phyloP scores from a whole-genome alignment of 2,329 filamentous ascomycete species.

The Achaetomium macrosporum region DNA sequence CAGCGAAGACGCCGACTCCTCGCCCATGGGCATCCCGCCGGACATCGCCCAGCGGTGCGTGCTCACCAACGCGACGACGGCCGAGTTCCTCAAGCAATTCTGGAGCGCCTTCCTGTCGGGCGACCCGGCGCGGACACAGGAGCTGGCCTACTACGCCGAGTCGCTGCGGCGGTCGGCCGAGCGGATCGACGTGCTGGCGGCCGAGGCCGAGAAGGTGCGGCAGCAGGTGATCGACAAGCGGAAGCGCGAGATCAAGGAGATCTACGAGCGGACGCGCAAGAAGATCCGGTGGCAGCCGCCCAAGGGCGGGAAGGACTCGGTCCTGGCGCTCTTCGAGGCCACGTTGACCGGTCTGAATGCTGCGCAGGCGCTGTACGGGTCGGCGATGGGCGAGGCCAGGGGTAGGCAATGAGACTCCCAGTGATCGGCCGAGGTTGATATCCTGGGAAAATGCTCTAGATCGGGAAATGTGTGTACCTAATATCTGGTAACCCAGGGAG shows the following conservation, averaged over 20 bases:
- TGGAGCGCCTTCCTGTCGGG: slow-evolving; percentile 90
- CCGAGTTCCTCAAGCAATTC: slow-evolving; percentile 96
- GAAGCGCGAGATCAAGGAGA: slow-evolving; percentile 64
- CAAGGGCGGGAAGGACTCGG: slow-evolving; percentile 68
- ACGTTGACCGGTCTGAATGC: slow-evolving; percentile 14
- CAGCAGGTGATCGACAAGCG: slow-evolving; percentile 59
- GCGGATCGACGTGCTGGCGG: slow-evolving; percentile 73
- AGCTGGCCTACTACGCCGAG: slow-evolving; percentile 76
- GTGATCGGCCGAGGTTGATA: too few relatives aligned
- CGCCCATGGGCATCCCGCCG: slow-evolving; percentile 50
- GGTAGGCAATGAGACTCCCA: too few relatives aligned
- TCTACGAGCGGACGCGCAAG: slow-evolving; percentile 67
- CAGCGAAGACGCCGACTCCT: slow-evolving; percentile 39
- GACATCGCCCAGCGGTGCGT: slow-evolving; percentile 54
- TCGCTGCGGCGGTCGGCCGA: slow-evolving; percentile 71
- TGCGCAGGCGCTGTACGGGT: slow-evolving; percentile 17
- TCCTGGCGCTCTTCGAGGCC: slow-evolving; percentile 66
- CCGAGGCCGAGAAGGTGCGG: slow-evolving; percentile 71
- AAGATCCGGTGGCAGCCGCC: slow-evolving; percentile 66
- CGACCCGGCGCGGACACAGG: slow-evolving; percentile 70
- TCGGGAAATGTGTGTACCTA: neutral
- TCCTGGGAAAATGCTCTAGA: too few relatives aligned
- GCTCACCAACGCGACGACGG: slow-evolving; percentile 82
- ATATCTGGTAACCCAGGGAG: neutral
- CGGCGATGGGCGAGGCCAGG: slow-evolving; percentile 5